Conservation (phyloP, 495 filamentous ascomycete genomes). For the Chlorociboria aeruginascens region DNA sequence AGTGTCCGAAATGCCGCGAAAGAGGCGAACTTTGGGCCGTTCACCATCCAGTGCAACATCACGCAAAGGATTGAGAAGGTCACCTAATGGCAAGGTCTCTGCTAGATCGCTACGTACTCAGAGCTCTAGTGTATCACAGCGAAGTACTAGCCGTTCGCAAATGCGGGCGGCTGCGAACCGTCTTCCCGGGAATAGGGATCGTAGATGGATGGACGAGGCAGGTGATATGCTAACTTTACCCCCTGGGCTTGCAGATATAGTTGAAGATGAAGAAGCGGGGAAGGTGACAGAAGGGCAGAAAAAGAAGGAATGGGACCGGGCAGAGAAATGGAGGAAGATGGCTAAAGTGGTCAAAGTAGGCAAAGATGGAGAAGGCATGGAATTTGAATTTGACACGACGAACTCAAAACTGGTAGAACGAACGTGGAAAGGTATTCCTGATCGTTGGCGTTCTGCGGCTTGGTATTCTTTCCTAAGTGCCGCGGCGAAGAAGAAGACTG, state of each 20-base stretch:
- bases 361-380: slow-evolving; percentile 63
- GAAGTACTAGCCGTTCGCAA: slow-evolving; percentile 23
- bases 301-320: slow-evolving; percentile 68
- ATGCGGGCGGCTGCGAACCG: slow-evolving; percentile 59
- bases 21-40: slow-evolving; percentile 41
- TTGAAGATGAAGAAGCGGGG: slow-evolving; percentile 47
- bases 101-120: slow-evolving; percentile 40
- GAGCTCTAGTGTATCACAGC: slow-evolving; percentile 37
- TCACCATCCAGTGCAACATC: slow-evolving; percentile 29
- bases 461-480: slow-evolving; percentile 91
- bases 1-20: slow-evolving; percentile 50
- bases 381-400: slow-evolving; percentile 77
- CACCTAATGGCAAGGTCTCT: slow-evolving; percentile 34
- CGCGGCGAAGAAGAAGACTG: slow-evolving; percentile 55
- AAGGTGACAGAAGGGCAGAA: slow-evolving; percentile 46
- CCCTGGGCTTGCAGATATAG: slow-evolving; percentile 47
- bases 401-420: slow-evolving; percentile 80
- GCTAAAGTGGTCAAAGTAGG: slow-evolving; percentile 51
- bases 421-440: slow-evolving; percentile 97
- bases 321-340: slow-evolving; percentile 98
- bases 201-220: slow-evolving; percentile 71
- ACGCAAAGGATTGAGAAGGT: slow-evolving; percentile 20
- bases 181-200: slow-evolving; percentile 63
- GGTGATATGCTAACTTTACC: slow-evolving; percentile 81
- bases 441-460: slow-evolving; percentile 85